Evolutionary conservation across 352 stramenopile genomes (phyloP), one percentile per base, ranked within the genome.

Genomic region (Phytopythium chamaehyphon): DNA sequence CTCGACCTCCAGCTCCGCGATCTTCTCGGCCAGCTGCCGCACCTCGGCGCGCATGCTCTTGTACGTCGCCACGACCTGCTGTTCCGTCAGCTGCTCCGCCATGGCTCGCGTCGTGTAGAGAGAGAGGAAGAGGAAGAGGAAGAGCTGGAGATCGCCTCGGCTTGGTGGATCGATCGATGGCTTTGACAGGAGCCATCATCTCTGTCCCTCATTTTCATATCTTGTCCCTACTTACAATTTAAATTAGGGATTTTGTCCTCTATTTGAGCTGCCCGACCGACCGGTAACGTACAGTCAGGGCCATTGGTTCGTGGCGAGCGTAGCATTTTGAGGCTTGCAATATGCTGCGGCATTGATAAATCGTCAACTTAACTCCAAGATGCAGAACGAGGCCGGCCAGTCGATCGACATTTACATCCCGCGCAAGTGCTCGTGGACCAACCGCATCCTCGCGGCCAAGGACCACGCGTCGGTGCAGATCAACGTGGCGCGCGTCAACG

Each of bases 361-460:
- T 71, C 74, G 78, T 69, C 76, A 68, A 81, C 70, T 75, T 37
- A 35, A 66, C 39, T 23, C 40, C 48, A 97, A 72, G 63, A 99
- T 99, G 96, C 95, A 99, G 83, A 98, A 98, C 95, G 95, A 98
- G 73, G 69, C 72, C 66, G 96, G 96, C 80, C 80, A 98, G 66
- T 98, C 96, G 73, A 97, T 99, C 52, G 96, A 99, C 66, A 96
- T 99, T 65, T 99, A 99, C 82, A 97, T 99, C 78, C 96, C 96
- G 59, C 88, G 96, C 78, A 99, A 99, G 76, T 99, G 96, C 91
- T 98, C 96, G 65, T 99, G 93, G 92, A 99, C 96, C 62, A 98
- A 98, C 87, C 90, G 96, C 78, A 95, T 99, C 64, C 90, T 99
- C 44, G 80, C 90, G 68, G 95, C 96, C 61, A 98, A 99, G 88